A percentile compares a stretch with the other conserved stretches of the same genome.
Evolutionary conservation across 2,329 filamentous ascomycete genomes (phyloP).

Genomic region (Colletotrichum cordylinicola): DNA sequence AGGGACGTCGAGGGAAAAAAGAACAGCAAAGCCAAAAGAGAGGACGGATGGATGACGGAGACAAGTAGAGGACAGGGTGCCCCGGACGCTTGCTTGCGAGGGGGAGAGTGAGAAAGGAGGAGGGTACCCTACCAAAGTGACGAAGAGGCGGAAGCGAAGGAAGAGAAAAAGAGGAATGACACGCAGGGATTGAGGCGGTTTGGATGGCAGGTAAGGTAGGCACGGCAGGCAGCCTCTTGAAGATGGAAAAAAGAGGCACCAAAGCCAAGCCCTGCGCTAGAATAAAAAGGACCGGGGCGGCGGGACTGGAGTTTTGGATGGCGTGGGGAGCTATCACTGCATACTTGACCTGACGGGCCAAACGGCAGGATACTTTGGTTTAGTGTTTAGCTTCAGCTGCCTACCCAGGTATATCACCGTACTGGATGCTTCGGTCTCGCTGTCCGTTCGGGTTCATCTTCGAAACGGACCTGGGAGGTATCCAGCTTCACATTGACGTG

Average conservation of each 20-base stretch:
- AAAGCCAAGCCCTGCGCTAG: neutral
- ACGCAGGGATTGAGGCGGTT: neutral
- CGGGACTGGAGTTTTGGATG: neutral
- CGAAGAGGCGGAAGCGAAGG: neutral
- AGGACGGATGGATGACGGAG: neutral
- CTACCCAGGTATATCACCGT: neutral
- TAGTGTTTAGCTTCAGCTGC: neutral
- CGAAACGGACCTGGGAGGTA: neutral
- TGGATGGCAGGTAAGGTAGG: neutral
- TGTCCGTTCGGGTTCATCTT: neutral
- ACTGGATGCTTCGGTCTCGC: neutral
- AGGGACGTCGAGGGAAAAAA: neutral
- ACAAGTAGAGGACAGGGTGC: neutral
- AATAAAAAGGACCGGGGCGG: neutral
- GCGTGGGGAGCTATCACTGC: neutral
- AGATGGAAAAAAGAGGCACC: neutral
- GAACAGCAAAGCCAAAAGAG: neutral
- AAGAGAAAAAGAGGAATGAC: neutral
- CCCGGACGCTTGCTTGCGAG: neutral
- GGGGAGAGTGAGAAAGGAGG: neutral
- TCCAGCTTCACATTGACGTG: neutral
- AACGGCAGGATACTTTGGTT: neutral
- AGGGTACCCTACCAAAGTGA: neutral
- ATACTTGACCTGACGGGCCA: neutral
- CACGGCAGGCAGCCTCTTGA: neutral